Conservation (phyloP, 2,329 filamentous ascomycete genomes). For the Atkinsonella texensis region DNA sequence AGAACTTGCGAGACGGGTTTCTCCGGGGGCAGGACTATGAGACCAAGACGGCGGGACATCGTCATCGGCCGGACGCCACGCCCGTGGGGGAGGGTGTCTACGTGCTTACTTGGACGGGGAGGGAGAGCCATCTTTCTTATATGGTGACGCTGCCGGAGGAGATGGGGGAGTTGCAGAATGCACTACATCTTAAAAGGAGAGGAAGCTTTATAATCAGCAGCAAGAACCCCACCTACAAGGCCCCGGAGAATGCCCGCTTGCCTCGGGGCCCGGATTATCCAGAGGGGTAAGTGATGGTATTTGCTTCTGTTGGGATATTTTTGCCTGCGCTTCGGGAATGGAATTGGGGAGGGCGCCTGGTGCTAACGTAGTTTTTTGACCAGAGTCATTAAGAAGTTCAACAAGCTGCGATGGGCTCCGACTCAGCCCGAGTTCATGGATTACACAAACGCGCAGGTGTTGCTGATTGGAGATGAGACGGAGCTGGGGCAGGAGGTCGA, state of each 20-base stretch:
- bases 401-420: slow-evolving; percentile 60
- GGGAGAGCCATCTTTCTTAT: slow-evolving; percentile 68
- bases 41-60: slow-evolving; percentile 62
- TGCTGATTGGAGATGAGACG: slow-evolving; percentile 64
- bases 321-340: slow-evolving; percentile 5
- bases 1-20: slow-evolving; percentile 62
- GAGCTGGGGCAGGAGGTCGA: slow-evolving; percentile 43
- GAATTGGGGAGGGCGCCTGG: too few relatives aligned
- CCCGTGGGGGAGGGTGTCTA: slow-evolving; percentile 82
- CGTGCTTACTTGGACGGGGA: slow-evolving; percentile 59
- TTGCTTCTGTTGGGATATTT: neutral
- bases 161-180: slow-evolving; percentile 59
- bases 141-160: slow-evolving; percentile 62
- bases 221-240: slow-evolving; percentile 63
- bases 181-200: slow-evolving; percentile 51
- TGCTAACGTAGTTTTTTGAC: neutral
- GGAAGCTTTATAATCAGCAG: slow-evolving; percentile 59
- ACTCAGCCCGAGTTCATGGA: slow-evolving; percentile 62
- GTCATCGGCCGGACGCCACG: slow-evolving; percentile 55
- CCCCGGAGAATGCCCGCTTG: slow-evolving; percentile 51
- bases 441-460: slow-evolving; percentile 61
- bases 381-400: slow-evolving; percentile 61
- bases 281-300: slow-evolving; percentile 40
- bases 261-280: slow-evolving; percentile 58
- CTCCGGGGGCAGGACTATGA: slow-evolving; percentile 55